Evolutionary conservation across 2,329 filamentous ascomycete species (phyloP), one percentile per base, ranked within the genome.

Genomic region (Magnaporthiopsis rhizophila): DNA sequence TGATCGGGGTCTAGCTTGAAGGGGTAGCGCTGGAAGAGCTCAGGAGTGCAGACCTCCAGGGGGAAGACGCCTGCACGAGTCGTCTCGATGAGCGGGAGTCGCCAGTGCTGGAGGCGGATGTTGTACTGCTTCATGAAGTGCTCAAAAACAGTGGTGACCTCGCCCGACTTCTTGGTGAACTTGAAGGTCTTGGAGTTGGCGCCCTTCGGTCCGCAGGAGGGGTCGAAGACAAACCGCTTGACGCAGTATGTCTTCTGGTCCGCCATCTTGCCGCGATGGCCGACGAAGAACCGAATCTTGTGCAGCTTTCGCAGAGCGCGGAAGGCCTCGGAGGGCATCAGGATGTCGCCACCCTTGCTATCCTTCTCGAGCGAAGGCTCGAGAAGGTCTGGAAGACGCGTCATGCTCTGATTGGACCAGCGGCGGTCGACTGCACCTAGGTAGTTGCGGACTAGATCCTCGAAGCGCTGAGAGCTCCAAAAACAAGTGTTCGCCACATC

Each of bases 401-500:
- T 12, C 28, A 66, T 50, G 28, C n/a, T 71, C 69, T 53, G 69
- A 13, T 65, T 64, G 3, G 65, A 64, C 65, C 67, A 71, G 36
- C 71, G 68, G 59, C 72, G 72, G 36, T 69, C 66, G 8, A 66
- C 62, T 13, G 64, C 65, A 45, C 65, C 62, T 3, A 77, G 62
- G 0, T 68, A 68, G 53, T 72, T 73, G n/a, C 69, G 66, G 0
- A 72, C 72, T 2, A 83, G 65, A 3, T 76, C 69, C 24, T 78
- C 75, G 5, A 84, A 62, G 0, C 71, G 72, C 59, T 78, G 75
- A 1, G 72, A 74, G 0, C 76, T 82, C 89, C 91, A 98, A 78
- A 99, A 99, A 15, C 90, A 90, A 0, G 91, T 90, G 72, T 98
- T 97, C 65, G 93, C 89, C 36, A 97, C 89, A 71, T 99, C 94